Evolutionary conservation across 164 flowering plant species (phyloP), one percentile per base, ranked within the genome.

Genomic region (Sextonia rubra): DNA sequence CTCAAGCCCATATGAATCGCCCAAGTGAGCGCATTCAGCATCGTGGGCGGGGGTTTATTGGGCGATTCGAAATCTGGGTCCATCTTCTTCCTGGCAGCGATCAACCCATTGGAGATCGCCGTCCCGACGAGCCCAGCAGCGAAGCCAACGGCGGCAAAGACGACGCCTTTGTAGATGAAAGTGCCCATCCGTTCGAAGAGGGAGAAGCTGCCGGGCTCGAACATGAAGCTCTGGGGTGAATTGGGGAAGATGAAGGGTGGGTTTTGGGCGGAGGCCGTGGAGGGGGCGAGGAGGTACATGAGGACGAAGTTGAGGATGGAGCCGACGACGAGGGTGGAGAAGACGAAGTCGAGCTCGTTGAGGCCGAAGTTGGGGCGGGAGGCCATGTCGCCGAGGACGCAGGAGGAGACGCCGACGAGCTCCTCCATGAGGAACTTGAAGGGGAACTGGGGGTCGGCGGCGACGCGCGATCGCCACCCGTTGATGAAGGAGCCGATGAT

Each of bases 401-500:
- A 83, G n/a, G 99, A 79, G 12, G 77, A 84, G 0, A 94, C 94
- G 0, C 99, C 99, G 0, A 92, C 98, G 65, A 94, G 29, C 71
- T 94, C 97, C 77, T 92, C 99, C 98, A 94, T 94, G 18, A 92
- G 75, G 56, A 94, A 97, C 83, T 94, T 94, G 82, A 94, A 94
- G 0, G 98, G 98, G 76, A 94, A 94, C 73, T 94, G 97, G 0
- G 97, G 97, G 82, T 94, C 98, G 0, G 97, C 98, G 0, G 85
- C 80, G 47, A 94, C 98, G 79, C 98, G 80, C 1, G 92, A 88
- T 80, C 90, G 80, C 98, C 98, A 94, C 23, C 98, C 98, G 3
- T 77, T 81, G 6, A 90, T 64, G 52, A 90, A 84, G 18, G 87
- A 78, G 49, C 93, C 92, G 17, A 90, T 58, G 7, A 88, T 58